Base-by-base conservation (phyloP, 1,284 basidiomycete genomes). In the Cronartium quercuum region DNA sequence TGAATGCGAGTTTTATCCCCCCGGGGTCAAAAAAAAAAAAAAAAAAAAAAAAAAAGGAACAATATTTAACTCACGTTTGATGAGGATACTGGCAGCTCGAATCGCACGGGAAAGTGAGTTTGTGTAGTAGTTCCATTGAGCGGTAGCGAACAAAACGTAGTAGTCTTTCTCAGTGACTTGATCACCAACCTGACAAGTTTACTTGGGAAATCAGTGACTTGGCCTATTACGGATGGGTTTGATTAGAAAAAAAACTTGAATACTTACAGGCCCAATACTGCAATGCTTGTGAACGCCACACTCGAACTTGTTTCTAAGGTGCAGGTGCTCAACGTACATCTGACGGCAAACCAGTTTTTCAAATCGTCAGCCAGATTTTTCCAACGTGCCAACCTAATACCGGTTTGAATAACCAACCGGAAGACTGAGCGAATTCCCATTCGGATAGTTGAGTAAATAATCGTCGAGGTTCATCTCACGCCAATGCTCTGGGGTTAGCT, bases 371-470 rank as follows among this genome's bases (percentile, higher is more conserved):
- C 13, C 51, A 58, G 42, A 21, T 35, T 34, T 18, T 1, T 29
- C n/a, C n/a, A 40, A 3, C 34, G 44, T 40, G 13, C 15, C 37
- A 15, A 13, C 35, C 9, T n/a, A 21, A 44, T n/a, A 55, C 3
- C 29, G n/a, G 5, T 21, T 12, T 3, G n/a, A 47, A 6, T 38
- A 9, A 35, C 73, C 13, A 35, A 75, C 73, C 29, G 73, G 66
- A 41, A 75, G 66, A 57, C 21, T 75, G 34, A 75, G 65, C 41
- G 15, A 29, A 35, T 68, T 57, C 47, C 73, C 73, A 13, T 75
- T 62, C n/a, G 73, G 65, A 38, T 75, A 75, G 61, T 58, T 75
- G 15, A 21, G 24, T 24, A 75, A 51, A 35, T 75, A 75, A 6
- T 63, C 35, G 21, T 75, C 73, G 34, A 68, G 60, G 13, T 63